These are phyloP conservation scores for Kernera saxatilis DNA, from an alignment of 345 rosid genomes.

Conservation along the genomic window DNA sequence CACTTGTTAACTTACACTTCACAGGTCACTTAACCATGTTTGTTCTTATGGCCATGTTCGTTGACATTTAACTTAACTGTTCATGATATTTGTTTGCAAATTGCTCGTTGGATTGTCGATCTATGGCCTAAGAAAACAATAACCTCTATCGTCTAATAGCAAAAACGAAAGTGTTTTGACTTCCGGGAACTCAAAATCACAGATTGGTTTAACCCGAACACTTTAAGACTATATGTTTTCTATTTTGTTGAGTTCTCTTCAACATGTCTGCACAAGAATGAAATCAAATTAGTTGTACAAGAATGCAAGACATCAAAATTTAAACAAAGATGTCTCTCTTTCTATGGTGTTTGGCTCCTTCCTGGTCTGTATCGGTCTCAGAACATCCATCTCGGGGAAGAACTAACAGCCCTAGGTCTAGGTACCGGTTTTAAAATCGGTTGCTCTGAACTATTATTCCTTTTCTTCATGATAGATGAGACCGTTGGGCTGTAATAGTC, in stretches of 20 bases:
- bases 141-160: neutral
- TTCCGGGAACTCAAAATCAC: neutral
- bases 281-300: slow-evolving; percentile 38
- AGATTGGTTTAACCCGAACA: neutral
- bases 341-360: slow-evolving; percentile 23
- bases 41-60: neutral
- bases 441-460: slow-evolving; percentile 48
- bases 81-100: neutral
- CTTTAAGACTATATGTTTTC: neutral
- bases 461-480: slow-evolving; percentile 87
- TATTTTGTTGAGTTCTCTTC: slow-evolving; percentile 22
- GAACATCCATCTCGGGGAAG: slow-evolving; percentile 77
- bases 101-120: neutral
- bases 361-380: slow-evolving; percentile 31
- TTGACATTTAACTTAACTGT: neutral
- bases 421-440: slow-evolving; percentile 25
- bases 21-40: no score
- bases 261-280: slow-evolving; percentile 36
- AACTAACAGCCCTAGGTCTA: slow-evolving; percentile 51
- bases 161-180: neutral
- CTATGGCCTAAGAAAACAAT: neutral
- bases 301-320: slow-evolving; percentile 17
- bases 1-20: no score
- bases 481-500: slow-evolving; percentile 91
- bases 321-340: slow-evolving; percentile 21